These are phyloP conservation scores for Lichtheimia ornata DNA, from an alignment of 371 early-diverging fungal genomes.

Conservation along the genomic window DNA sequence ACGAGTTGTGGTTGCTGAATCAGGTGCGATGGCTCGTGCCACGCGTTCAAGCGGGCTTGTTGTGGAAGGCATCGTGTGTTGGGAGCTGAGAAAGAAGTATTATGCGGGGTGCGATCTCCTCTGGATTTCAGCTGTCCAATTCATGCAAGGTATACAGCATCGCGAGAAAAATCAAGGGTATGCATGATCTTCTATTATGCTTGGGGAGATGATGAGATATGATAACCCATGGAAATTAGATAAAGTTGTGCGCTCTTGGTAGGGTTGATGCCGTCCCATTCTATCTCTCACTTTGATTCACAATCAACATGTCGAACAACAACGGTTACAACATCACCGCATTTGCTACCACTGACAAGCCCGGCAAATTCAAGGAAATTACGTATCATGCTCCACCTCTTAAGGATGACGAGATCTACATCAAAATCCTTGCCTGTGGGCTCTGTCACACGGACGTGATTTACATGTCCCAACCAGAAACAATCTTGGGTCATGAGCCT, in stretches of 20 bases:
- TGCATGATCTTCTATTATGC: no score
- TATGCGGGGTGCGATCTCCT: no score
- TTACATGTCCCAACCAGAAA: constrained; percentile 25
- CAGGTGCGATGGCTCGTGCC: constrained; percentile 24
- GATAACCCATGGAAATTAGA: no score
- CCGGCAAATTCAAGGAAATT: constrained; percentile 23
- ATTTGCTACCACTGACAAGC: constrained; percentile 15
- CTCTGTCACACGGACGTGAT: constrained; percentile 56
- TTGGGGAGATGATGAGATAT: no score
- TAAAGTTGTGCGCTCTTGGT: no score
- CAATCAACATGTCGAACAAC: not conserved
- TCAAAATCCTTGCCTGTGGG: constrained; percentile 55
- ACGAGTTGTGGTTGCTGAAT: constrained; percentile 12
- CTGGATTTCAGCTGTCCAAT: no score
- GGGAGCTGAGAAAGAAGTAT: no score
- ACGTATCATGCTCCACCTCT: constrained; percentile 20
- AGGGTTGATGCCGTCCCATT: no score
- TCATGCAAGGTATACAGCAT: no score
- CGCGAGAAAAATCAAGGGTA: no score
- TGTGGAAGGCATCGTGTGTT: constrained; percentile 24
- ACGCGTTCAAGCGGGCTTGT: constrained; percentile 26
- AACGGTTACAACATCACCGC: constrained; percentile 17
- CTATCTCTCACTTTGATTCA: no score
- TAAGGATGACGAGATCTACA: constrained; percentile 25
- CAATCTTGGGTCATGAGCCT: constrained; percentile 53